Evolutionary conservation across 176 grass and related monocot genomes (phyloP), one percentile per base, ranked within the genome.

Genomic region (Hsuehochloa calcarea): DNA sequence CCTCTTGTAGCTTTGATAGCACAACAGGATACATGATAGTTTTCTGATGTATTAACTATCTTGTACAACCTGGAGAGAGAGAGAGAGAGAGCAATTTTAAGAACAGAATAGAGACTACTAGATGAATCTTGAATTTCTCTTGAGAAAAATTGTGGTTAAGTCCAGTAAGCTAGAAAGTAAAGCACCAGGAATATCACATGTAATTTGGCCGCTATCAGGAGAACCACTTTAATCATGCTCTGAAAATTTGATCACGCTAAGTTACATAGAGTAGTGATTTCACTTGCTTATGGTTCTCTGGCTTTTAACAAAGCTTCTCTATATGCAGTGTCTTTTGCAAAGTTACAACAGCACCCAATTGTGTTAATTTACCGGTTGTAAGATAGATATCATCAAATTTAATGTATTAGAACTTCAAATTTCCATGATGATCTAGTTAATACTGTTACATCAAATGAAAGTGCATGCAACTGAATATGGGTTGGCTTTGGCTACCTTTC

Each of bases 31-130:
- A 82, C 73, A 65, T 84, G 82, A 76, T 96, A 98, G 85, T 93
- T 90, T 84, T 98, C 93, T 61, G 91, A 89, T 88, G 93, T 88
- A 88, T 93, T 94, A 83, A 98, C 80, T 84, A 98, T 94, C 88
- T 98, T 98, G 85, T 96, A 96, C 75, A 87, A 95, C 41, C 93
- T 98, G 75, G 44, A 85, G 76, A 91, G 20, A 68, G 43, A 47
- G 45, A 88, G 44, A 85, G 76, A 90, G 20, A 68, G 43, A 55
- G 35, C 26, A 74, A n/a, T 15, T 87, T 47, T 66, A 54, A 77
- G 50, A 72, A 75, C 27, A 38, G 27, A 37, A 37, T 69, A 2
- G 11, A 54, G 49, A 17, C 16, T 51, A 51, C 49, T n/a, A 13
- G 68, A 78, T 29, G 46, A 3, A 52, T 27, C 27, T 49, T 64